Base-by-base conservation (phyloP, 495 filamentous ascomycete genomes). In the Talaromyces ruber region DNA sequence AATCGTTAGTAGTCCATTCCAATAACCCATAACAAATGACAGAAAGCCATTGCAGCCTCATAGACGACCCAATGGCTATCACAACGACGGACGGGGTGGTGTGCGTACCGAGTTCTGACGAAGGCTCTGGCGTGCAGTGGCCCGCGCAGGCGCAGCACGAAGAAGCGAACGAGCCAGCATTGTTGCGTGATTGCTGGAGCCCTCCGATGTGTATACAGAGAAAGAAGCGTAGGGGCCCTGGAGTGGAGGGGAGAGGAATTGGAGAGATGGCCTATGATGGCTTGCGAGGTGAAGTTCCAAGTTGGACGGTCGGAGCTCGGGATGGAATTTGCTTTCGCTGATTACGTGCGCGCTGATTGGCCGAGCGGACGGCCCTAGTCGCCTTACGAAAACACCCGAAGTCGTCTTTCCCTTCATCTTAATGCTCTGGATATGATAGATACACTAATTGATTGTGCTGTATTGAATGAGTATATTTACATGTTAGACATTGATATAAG, bases 121-220 rank as follows among this genome's bases (percentile, higher is more conserved):
- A 68, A 82, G 68, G 62, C 76, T 72, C 70, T 78, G 75, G 68
- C 79, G 74, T 65, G 76, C 86, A 74, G 85, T 79, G 78, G 86
- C 88, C 79, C 89, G 79, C 68, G 85, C 80, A 82, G 91, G 90
- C 83, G 86, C 82, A 72, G 87, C 82, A 76, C 91, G 90, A 81
- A 92, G 78, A 73, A 82, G 84, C 73, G 90, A 89, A 79, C 91
- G 86, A 78, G 88, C 88, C 84, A 96, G 82, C 92, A 97, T 97
- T 43, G 55, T 54, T 63, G 71, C 70, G 34, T 86, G 77, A 71
- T 68, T 16, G 59, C 37, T 47, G 59, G 43, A 30, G 29, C 25
- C 59, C 59, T 30, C 45, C 43, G 24, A 28, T 28, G 24, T 18
- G 37, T 29, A 52, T 50, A 51, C 39, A 60, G 57, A 52, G 59